Percentiles rank a stretch among this genome's conserved stretches.
phyloP scores from a whole-genome alignment of 2,329 filamentous ascomycete genomes.

The Penicillium janthinellum region DNA sequence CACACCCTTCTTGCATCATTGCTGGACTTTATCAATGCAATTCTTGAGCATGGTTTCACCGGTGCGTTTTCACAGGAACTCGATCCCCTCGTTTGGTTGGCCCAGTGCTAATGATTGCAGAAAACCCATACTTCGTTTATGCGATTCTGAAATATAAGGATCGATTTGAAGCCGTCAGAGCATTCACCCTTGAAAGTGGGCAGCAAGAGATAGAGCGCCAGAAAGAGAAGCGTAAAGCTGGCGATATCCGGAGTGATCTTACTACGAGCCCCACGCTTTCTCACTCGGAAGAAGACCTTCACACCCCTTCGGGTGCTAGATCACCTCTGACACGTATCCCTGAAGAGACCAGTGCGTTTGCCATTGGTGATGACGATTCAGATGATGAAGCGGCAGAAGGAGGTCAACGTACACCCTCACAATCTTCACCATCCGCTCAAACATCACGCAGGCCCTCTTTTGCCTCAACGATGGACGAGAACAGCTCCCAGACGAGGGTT shows the following conservation, averaged over 20 bases:
- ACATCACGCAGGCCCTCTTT: constrained; percentile 68
- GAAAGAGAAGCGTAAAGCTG: constrained; percentile 69
- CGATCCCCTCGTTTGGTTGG: constrained; percentile 22
- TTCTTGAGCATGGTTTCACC: constrained; percentile 83
- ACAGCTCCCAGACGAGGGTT: constrained; percentile 75
- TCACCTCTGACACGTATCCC: constrained; percentile 68
- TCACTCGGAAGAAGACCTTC: constrained; percentile 45
- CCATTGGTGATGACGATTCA: constrained; percentile 75
- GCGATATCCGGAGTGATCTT: constrained; percentile 40
- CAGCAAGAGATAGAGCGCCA: constrained; percentile 87
- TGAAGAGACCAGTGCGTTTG: constrained; percentile 78
- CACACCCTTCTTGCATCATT: constrained; percentile 78
- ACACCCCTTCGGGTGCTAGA: constrained; percentile 53
- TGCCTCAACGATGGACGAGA: constrained; percentile 70
- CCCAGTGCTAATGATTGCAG: constrained; percentile 42
- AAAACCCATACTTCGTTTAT: constrained; percentile 80
- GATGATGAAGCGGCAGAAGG: constrained; percentile 63
- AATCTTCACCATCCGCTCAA: constrained; percentile 58
- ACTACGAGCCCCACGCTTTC: constrained; percentile 39
- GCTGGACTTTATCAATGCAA: constrained; percentile 84
- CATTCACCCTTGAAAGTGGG: constrained; percentile 88
- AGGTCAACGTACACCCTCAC: constrained; percentile 61
- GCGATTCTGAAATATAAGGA: constrained; percentile 77
- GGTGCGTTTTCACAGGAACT: constrained; percentile 54
- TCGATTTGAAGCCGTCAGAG: constrained; percentile 79